Base-by-base conservation (phyloP, 1,284 basidiomycete genomes). In the Tilletia horrida region DNA sequence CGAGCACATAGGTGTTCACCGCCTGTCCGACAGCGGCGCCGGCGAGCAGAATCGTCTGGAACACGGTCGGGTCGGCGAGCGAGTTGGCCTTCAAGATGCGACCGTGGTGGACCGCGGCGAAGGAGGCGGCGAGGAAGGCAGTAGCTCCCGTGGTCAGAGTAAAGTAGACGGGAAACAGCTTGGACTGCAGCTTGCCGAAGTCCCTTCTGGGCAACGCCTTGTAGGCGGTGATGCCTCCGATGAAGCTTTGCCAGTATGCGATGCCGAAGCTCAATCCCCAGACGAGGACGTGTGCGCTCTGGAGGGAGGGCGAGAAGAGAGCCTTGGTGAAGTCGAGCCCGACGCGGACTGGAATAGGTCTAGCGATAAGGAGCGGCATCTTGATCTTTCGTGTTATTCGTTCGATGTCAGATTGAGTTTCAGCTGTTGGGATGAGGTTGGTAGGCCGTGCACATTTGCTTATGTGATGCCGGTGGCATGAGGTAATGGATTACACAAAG, bases 291-390 rank as follows among this genome's bases (percentile, higher is more conserved):
- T 62, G 61, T 8, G n/a, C 40, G 21, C 42, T 44, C 11, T 23
- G 61, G 13, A 62, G n/a, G 14, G 61, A 23, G 3, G 61, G 61
- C 9, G 61, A n/a, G 21, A 62, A 45, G 61, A 62, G 61, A 8
- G 16, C n/a, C 42, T 62, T 62, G 61, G 35, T 21, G 16, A 62
- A 42, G 42, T 43, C 61, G 61, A 62, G 61, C 18, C 61, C 61
- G 61, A 62, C 42, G 31, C 21, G 42, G 18, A 14, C 40, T 13
- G 61, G 61, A 8, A 43, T 16, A 18, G 61, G 61, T 18, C 55
- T 59, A 7, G 25, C 13, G 55, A 35, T 31, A 25, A 59, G 55
- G 16, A 48, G 45, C 7, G 55, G 16, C 55, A 59, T 59, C 8
- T 18, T 35, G 27, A 27, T 52, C 6, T 40, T 40, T 11, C 11